phyloP scores from a whole-genome alignment of 331 rosid species.

The Quercus lobata region DNA sequence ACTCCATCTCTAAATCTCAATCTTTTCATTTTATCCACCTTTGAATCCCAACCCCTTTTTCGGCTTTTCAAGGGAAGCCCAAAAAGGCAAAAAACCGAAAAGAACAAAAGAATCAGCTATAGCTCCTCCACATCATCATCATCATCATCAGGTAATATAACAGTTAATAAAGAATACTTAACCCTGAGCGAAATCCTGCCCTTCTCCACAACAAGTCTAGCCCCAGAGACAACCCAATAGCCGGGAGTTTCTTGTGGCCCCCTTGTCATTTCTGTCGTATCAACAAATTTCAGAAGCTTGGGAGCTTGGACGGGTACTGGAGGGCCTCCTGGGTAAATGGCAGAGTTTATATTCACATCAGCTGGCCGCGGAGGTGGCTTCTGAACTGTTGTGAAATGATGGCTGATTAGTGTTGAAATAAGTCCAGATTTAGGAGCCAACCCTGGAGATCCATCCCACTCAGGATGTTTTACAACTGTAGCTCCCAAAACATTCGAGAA shows the following conservation, averaged over 20 bases:
- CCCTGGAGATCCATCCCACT: conserved; percentile 96
- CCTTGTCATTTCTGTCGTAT: conserved; percentile 85
- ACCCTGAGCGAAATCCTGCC: conserved; percentile 82
- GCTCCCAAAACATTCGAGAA: conserved; percentile 74
- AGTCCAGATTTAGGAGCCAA: conserved; percentile 86
- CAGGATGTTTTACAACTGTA: conserved; percentile 57
- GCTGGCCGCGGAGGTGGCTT: conserved; percentile 88
- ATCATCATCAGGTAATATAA: conserved; percentile 67
- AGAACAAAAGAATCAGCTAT: conserved; percentile 28
- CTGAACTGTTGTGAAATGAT: conserved; percentile 80
- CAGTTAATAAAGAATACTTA: conserved; percentile 78
- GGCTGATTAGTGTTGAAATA: conserved; percentile 90
- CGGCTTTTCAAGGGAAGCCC: too few relatives aligned
- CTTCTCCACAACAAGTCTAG: conserved; percentile 88
- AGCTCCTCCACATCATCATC: too few relatives aligned
- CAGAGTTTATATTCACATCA: conserved; percentile 91
- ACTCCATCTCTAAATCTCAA: background rate
- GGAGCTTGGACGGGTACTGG: conserved; percentile 90
- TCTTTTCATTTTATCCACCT: background rate
- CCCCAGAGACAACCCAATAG: conserved; percentile 97
- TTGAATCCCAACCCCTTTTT: background rate
- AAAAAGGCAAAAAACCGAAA: too few relatives aligned
- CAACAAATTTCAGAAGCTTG: conserved; percentile 84
- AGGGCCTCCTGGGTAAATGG: conserved; percentile 94
- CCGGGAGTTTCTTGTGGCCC: conserved; percentile 97